Base-by-base conservation (phyloP, 2,329 filamentous ascomycete genomes). In the Penicillium thymicola region DNA sequence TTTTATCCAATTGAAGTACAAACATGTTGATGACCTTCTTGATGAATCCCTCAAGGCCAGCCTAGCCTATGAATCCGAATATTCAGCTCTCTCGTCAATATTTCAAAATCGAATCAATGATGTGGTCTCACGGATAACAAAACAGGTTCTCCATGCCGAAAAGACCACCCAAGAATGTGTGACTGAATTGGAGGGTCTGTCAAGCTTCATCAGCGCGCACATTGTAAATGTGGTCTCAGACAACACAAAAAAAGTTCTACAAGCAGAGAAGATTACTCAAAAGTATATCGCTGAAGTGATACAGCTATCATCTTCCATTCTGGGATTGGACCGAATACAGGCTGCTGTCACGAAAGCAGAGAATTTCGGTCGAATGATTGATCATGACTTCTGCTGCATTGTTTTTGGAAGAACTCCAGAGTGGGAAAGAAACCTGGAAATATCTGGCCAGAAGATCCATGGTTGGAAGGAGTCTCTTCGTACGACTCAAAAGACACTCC, bases 331-430 rank as follows among this genome's bases (percentile, higher is more conserved):
- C 5, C 36, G n/a, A 25, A 10, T 54, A 11, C 21, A 44, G n/a
- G 23, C 30, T 44, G 44, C 43, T 25, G 38, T 57, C 36, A 25
- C 13, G 4, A n/a, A 54, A 21, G 32, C 37, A 37, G 23, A 48
- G 34, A 16, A 25, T 11, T 25, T n/a, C 9, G 13, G 6, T 40
- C 23, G 13, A 14, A 32, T 32, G 11, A 40, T 54, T 11, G 55
- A 57, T 4, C 50, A 54, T 54, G 51, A 49, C 3, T 57, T 54
- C 30, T 57, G 55, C 32, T 21, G 27, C 18, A 34, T 27, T 36
- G 55, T 28, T 9, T 57, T 57, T 9, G 1, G 10, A 30, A 23
- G 10, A 34, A 48, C 38, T 18, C 34, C 51, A 41, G 28, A 45
- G 23, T 50, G 40, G 40, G 16, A 14, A 28, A 41, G 8, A 13